Conservation (phyloP, 495 filamentous ascomycete species). For the Aspergillus carlsbadensis region DNA sequence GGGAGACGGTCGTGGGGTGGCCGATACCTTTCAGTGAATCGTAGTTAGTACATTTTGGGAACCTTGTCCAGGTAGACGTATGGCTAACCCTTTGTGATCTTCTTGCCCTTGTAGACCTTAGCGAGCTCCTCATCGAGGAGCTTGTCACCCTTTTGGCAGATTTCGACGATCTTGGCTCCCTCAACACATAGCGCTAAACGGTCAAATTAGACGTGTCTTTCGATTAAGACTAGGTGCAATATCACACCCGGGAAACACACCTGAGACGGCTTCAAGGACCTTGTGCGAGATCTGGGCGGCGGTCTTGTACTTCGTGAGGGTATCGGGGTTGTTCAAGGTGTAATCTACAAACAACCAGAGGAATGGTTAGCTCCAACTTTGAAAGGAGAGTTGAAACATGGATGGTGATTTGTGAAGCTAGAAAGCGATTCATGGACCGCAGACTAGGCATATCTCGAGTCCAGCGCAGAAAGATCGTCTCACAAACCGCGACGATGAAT, state of each 20-base stretch:
- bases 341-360: slow-evolving; percentile 62
- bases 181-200: slow-evolving; percentile 69
- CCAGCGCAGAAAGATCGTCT: background rate
- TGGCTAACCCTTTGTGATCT: slow-evolving; percentile 77
- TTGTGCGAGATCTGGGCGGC: slow-evolving; percentile 93
- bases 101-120: slow-evolving; percentile 99
- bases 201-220: slow-evolving; percentile 22
- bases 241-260: slow-evolving; percentile 32
- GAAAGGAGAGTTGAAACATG: background rate
- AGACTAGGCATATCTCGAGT: background rate
- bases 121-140: slow-evolving; percentile 87
- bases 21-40: slow-evolving; percentile 63
- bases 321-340: slow-evolving; percentile 92
- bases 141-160: slow-evolving; percentile 95
- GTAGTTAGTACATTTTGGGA: slow-evolving; percentile 16
- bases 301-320: slow-evolving; percentile 97
- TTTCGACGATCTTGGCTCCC: slow-evolving; percentile 83
- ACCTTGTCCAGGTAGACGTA: background rate
- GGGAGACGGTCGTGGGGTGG: slow-evolving; percentile 95
- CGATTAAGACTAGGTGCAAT: background rate
- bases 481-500: slow-evolving; percentile 15
- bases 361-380: slow-evolving; percentile 17
- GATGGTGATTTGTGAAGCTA: background rate
- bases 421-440: background rate
- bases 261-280: slow-evolving; percentile 81